A percentile compares a stretch with the other conserved stretches of the same genome.
These are phyloP conservation scores for Filosporella fistucella DNA, from an alignment of 495 filamentous ascomycete species.

Conservation along the genomic window DNA sequence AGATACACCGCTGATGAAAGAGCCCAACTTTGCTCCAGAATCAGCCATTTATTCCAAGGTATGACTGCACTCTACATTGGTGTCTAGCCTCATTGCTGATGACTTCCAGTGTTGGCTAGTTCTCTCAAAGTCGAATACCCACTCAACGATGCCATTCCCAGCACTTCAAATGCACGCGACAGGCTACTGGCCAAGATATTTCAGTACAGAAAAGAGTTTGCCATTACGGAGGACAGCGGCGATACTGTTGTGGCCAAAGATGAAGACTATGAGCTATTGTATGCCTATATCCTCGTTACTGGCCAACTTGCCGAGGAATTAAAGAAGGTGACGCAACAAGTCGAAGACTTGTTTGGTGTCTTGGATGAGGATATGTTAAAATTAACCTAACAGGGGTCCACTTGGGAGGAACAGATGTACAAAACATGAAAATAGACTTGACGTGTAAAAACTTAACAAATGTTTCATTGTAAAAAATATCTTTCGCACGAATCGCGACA, in stretches of 20 bases:
- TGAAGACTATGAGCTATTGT: constrained; percentile 49
- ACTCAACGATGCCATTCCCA: constrained; percentile 80
- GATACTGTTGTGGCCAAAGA: constrained; percentile 30
- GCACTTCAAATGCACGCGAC: constrained; percentile 73
- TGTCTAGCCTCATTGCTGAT: constrained; percentile 17
- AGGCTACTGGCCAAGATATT: constrained; percentile 86
- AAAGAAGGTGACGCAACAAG: constrained; percentile 58
- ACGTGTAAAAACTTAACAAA: too few relatives aligned
- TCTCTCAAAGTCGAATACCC: constrained; percentile 93
- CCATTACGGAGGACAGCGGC: constrained; percentile 29
- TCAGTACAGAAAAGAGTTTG: constrained; percentile 69
- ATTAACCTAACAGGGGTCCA: too few relatives aligned
- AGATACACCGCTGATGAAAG: constrained; percentile 77
- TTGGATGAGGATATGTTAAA: constrained; percentile 34
- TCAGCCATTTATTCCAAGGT: constrained; percentile 90
- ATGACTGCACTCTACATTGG: constrained; percentile 15
- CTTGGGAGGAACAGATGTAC: too few relatives aligned
- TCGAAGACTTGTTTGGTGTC: constrained; percentile 70
- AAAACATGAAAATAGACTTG: too few relatives aligned
- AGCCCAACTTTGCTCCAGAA: constrained; percentile 71
- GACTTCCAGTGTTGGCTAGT: constrained; percentile 68
- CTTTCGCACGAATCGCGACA: too few relatives aligned
- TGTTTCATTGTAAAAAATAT: too few relatives aligned
- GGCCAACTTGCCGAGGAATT: constrained; percentile 68
- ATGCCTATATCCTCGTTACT: constrained; percentile 58